Base-by-base conservation (phyloP, 345 rosid species). In the Eucalyptus fibrosa region DNA sequence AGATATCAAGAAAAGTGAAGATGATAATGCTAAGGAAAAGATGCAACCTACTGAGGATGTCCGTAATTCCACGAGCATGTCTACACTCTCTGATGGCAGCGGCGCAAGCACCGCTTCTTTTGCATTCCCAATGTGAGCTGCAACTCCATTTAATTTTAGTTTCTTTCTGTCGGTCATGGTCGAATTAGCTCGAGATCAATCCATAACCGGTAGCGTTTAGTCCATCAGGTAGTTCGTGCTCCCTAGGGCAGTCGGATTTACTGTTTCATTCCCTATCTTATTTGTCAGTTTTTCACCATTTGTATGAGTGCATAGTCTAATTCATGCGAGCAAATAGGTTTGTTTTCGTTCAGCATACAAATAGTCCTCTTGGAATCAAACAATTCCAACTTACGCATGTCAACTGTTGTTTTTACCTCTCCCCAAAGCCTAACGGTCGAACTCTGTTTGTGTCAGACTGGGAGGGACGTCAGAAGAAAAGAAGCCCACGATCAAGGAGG, bases 61-160 rank as follows among this genome's bases (percentile, higher is more conserved):
- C 50, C 86, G 87, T 17, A 91, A 85, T 86, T 90, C 93, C 8
- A 86, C 90, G 1, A 93, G 94, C 90, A 28, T 89, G n/a, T 90
- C 94, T 30, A 77, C 86, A 32, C 94, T 12, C 65, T 94, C 96
- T 30, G 93, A 90, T 32, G 92, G 90, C 2, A 95, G 94, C 40
- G 90, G 24, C 32, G 86, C 91, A 82, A 96, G 99, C 91, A 88
- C 90, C 37, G 49, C 87, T 26, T 97, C 99, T 47, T 96, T 97
- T 89, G 96, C 93, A 18, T 98, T 96, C 91, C 98, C 96, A 30
- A 7, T 93, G 99, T 98, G 92, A 94, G 98, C 86, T 42, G 19
- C 72, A 26, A 47, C n/a, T n/a, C 60, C 83, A 21, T 40, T 21
- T 40, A 77, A 44, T 77, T 40, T 21, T 21, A 42, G 47, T 40